Evolutionary conservation across 139 green algal species (phyloP).

Genomic region (Chlamydomonas eustigma): DNA sequence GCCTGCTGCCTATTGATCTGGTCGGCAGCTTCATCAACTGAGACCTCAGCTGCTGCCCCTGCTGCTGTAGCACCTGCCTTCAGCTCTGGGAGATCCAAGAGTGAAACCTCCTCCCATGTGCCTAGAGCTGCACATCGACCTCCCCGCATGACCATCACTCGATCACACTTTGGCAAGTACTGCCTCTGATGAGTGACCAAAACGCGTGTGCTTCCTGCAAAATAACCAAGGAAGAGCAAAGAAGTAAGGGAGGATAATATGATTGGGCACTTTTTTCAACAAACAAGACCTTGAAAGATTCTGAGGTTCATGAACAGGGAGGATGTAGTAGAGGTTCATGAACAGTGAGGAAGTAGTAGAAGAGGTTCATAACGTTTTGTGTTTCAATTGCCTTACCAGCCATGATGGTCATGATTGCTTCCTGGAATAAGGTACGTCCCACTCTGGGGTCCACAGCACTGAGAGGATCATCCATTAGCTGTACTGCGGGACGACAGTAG

Average conservation of each 20-base stretch:
- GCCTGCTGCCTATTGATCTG: no score
- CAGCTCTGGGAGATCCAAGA: constrained; percentile 42
- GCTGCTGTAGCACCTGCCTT: background rate
- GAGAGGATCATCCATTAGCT: constrained; percentile 86
- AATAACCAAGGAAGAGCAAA: background rate
- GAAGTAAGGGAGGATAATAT: no score
- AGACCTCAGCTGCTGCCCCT: background rate
- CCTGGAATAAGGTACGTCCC: constrained; percentile 56
- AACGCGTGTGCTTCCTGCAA: constrained; percentile 53
- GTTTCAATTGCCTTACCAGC: background rate
- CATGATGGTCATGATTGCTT: constrained; percentile 47
- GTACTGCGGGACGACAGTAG: constrained; percentile 59
- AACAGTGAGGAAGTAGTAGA: no score
- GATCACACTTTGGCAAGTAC: constrained; percentile 75
- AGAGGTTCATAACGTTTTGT: no score
- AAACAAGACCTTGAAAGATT: no score
- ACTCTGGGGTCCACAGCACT: constrained; percentile 81
- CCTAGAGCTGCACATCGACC: constrained; percentile 53
- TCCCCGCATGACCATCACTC: constrained; percentile 65
- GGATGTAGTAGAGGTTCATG: no score
- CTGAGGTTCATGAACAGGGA: no score
- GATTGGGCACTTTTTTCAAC: no score
- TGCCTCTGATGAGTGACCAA: constrained; percentile 89
- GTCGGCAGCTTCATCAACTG: background rate
- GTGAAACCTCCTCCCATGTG: constrained; percentile 51